These are phyloP conservation scores for Xenoacremonium recifei DNA, from an alignment of 2,329 filamentous ascomycete genomes.

Conservation along the genomic window DNA sequence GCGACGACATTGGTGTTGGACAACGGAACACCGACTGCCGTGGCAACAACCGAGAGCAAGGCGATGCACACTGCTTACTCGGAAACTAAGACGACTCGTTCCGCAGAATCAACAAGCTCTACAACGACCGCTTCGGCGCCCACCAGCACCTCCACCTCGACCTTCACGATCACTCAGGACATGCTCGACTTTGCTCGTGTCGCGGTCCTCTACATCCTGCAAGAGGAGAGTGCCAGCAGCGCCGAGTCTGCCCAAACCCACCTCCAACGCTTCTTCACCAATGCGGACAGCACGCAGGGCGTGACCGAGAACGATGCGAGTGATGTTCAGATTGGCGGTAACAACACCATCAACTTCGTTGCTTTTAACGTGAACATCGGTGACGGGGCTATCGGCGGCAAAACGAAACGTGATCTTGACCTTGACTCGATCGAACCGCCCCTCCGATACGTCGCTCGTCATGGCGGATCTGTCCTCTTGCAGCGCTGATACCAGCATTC, in stretches of 20 bases:
- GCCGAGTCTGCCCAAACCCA: conserved; percentile 54
- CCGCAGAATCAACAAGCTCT: not conserved
- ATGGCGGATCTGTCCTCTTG: conserved; percentile 5
- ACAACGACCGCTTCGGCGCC: not conserved
- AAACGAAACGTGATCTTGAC: conserved; percentile 17
- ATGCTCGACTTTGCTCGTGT: conserved; percentile 64
- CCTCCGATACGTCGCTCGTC: conserved; percentile 11
- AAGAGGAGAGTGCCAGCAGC: conserved; percentile 48
- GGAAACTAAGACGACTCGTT: conserved; percentile 9
- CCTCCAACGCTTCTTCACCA: conserved; percentile 55
- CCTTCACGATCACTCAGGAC: conserved; percentile 52
- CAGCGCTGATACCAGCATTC: conserved; percentile 2
- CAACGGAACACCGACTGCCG: conserved; percentile 14
- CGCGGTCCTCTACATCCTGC: conserved; percentile 60
- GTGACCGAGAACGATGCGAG: conserved; percentile 37
- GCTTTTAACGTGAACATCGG: conserved; percentile 42
- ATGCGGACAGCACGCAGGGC: conserved; percentile 28
- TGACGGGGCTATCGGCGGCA: conserved; percentile 27
- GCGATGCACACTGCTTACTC: not conserved
- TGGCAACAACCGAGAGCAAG: conserved; percentile 9
- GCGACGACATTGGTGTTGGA: conserved; percentile 20
- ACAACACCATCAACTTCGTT: conserved; percentile 51
- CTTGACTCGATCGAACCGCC: conserved; percentile 1
- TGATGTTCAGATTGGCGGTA: conserved; percentile 41
- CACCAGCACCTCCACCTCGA: not conserved